Conservation (phyloP, 345 rosid genomes). For the Populus alba region DNA sequence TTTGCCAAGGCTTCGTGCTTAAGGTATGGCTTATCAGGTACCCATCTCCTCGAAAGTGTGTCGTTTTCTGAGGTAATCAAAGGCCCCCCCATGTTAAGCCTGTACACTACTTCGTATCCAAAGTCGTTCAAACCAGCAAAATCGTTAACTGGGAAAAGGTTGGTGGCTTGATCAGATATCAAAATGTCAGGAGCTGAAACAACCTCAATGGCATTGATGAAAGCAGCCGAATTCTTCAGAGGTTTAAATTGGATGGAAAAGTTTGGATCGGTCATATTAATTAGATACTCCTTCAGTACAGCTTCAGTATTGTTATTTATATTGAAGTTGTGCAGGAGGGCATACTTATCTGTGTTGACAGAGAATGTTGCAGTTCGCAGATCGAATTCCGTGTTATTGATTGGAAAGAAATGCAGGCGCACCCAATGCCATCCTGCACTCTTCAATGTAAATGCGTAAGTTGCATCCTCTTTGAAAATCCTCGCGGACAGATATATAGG, state of each 20-base stretch:
- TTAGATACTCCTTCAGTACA: constrained; percentile 56
- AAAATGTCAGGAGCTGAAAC: constrained; percentile 68
- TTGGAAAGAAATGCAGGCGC: constrained; percentile 59
- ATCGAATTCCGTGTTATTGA: constrained; percentile 42
- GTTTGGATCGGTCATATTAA: constrained; percentile 47
- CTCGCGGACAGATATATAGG: constrained; percentile 56
- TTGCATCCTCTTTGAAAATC: constrained; percentile 53
- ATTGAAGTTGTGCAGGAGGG: constrained; percentile 61
- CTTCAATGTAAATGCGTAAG: constrained; percentile 45
- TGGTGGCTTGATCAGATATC: constrained; percentile 47
- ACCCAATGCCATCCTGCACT: constrained; percentile 74
- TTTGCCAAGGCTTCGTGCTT: constrained; percentile 42
- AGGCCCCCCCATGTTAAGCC: constrained; percentile 78
- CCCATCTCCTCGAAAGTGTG: constrained; percentile 57
- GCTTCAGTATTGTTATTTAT: constrained; percentile 30
- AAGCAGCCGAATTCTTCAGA: constrained; percentile 56
- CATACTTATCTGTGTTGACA: constrained; percentile 52
- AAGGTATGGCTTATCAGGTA: constrained; percentile 47
- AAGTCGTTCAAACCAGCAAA: constrained; percentile 42
- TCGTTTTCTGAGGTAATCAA: constrained; percentile 56
- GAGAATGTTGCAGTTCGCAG: constrained; percentile 54
- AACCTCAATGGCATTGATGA: constrained; percentile 68
- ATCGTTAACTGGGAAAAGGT: constrained; percentile 49
- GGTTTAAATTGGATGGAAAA: constrained; percentile 53
- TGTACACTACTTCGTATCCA: constrained; percentile 53